Conservation (phyloP, 306 rosid genomes). For the Prunus mira region DNA sequence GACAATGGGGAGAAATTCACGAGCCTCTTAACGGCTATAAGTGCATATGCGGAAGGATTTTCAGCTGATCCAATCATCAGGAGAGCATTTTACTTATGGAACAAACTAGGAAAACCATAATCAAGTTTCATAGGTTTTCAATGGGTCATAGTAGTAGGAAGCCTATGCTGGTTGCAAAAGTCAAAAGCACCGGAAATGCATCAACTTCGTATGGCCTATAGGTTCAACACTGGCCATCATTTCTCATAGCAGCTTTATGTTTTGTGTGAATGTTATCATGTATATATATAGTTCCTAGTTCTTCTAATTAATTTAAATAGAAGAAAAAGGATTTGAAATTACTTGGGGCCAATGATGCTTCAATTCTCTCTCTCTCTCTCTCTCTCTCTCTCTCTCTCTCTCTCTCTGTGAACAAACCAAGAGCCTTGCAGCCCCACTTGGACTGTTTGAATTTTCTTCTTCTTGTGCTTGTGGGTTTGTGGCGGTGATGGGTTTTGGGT, state of each 20-base stretch:
- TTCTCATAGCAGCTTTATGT: neutral
- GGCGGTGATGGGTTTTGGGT: too few relatives aligned
- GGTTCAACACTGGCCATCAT: neutral
- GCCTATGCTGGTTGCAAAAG: neutral
- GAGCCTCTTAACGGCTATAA: constrained; percentile 51
- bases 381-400: too few relatives aligned
- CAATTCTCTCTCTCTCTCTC: too few relatives aligned
- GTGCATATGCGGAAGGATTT: constrained; percentile 93
- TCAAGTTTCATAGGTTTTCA: neutral
- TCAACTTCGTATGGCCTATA: neutral
- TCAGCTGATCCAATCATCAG: constrained; percentile 79
- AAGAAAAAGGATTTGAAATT: too few relatives aligned
- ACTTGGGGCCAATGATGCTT: too few relatives aligned
- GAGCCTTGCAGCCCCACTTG: too few relatives aligned
- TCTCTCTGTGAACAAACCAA: too few relatives aligned
- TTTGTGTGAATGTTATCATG: neutral
- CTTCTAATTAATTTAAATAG: too few relatives aligned
- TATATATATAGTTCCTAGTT: too few relatives aligned
- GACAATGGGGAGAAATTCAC: constrained; percentile 59
- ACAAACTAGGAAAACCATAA: constrained; percentile 32
- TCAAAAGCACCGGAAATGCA: neutral
- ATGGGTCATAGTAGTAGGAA: neutral
- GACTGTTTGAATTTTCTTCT: too few relatives aligned
- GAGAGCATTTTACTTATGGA: constrained; percentile 54
- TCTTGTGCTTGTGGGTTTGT: too few relatives aligned